phyloP scores from a whole-genome alignment of 2,329 filamentous ascomycete genomes.

The Amauroascus niger region DNA sequence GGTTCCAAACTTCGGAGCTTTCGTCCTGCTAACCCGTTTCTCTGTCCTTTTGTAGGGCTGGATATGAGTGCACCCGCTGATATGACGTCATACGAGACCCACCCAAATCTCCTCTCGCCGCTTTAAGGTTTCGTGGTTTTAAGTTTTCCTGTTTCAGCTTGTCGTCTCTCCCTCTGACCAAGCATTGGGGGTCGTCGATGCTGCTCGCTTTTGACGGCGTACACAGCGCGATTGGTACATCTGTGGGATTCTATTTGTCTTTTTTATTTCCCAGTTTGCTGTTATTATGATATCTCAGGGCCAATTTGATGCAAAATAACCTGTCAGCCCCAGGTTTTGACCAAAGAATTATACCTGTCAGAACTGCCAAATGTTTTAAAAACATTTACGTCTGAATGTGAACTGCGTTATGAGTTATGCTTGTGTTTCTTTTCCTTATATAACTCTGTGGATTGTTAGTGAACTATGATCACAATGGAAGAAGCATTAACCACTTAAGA shows the following conservation, averaged over 20 bases:
- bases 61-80: not conserved
- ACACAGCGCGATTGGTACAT: not conserved
- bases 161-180: too few species aligned
- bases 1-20: not conserved
- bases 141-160: too few species aligned
- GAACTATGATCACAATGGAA: too few species aligned
- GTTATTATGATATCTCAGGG: not conserved
- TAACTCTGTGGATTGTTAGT: too few species aligned
- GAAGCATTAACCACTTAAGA: too few species aligned
- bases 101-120: not conserved
- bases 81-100: slow-evolving; percentile 2
- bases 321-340: not conserved
- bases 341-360: not conserved
- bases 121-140: not conserved
- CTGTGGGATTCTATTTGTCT: not conserved
- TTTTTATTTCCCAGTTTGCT: not conserved
- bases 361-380: not conserved
- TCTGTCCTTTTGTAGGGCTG: not conserved
- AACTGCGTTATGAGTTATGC: too few species aligned
- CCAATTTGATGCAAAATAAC: not conserved
- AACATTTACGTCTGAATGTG: too few species aligned
- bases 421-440: too few species aligned
- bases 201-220: not conserved
- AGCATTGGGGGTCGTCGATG: too few species aligned
- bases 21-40: not conserved